Base-by-base conservation (phyloP, 352 stramenopile species). In the Pythium phragmitis region DNA sequence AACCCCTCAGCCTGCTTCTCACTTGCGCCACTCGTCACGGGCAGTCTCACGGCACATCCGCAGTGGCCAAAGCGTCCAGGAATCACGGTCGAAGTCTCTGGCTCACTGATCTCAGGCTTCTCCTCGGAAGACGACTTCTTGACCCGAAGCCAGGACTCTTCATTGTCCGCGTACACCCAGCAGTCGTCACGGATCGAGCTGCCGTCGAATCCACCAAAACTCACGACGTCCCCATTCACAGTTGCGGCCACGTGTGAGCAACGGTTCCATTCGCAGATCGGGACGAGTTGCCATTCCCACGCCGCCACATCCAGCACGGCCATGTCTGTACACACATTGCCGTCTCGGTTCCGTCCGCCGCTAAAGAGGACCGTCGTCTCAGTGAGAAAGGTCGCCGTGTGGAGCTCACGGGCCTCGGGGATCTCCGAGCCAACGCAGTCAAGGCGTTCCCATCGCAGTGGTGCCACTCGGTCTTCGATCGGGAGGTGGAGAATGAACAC, bases 301-400 rank as follows among this genome's bases (percentile, higher is more conserved):
- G 42, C 58, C 3, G 48, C 58, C 2, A 63, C 46, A 21, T 82
- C 60, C 1, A 90, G 65, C 21, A 84, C n/a, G 11, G 72, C 75
- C 72, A 87, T 78, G 69, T 88, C 81, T 0, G 70, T 80, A 55
- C 81, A 90, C 13, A 90, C 67, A 46, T 72, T 73, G 4, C 81
- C 79, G 28, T 86, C 69, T 9, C 54, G 60, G 39, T 85, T 83
- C 6, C 81, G 77, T 2, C 81, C 81, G 8, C 81, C 77, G 34
- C 63, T 70, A 33, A 87, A 87, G 33, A 75, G 77, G 26, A 87
- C 42, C 8, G 67, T 26, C 8, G 51, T 65, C 8, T 51, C 16
- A 4, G 58, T 55, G 8, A 77, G 8, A 16, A 72, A 63, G 7
- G 62, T 68, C 2, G 66, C 74, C 8, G 69, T 77, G 52, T 88